These are phyloP conservation scores for Colletotrichum lini DNA, from an alignment of 2,329 filamentous ascomycete species.

Conservation along the genomic window DNA sequence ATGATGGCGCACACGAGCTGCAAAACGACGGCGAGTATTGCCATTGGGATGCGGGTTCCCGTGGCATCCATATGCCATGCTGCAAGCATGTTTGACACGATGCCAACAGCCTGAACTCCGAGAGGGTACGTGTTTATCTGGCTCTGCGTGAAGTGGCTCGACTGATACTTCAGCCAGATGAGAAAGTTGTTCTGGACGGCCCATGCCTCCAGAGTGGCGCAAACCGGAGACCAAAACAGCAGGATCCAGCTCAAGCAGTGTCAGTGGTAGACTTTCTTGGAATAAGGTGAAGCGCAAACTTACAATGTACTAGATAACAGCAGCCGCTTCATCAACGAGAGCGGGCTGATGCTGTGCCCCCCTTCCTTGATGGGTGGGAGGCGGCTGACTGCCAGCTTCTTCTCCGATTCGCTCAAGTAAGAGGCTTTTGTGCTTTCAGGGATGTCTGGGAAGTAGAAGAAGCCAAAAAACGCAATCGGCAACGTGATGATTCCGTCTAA, in stretches of 20 bases:
- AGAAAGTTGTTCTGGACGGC: slow-evolving; percentile 47
- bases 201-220: slow-evolving; percentile 54
- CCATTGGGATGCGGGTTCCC: slow-evolving; percentile 51
- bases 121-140: slow-evolving; percentile 56
- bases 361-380: slow-evolving; percentile 48
- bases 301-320: slow-evolving; percentile 43
- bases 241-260: slow-evolving; percentile 46
- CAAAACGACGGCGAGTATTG: slow-evolving; percentile 49
- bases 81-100: slow-evolving; percentile 50
- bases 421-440: slow-evolving; percentile 57
- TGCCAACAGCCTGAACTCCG: slow-evolving; percentile 54
- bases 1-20: slow-evolving; percentile 53
- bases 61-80: slow-evolving; percentile 56
- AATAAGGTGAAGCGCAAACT: slow-evolving; percentile 44
- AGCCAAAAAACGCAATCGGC: slow-evolving; percentile 66
- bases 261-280: too few species aligned
- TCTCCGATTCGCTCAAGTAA: slow-evolving; percentile 44
- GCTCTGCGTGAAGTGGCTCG: slow-evolving; percentile 46
- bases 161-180: slow-evolving; percentile 49
- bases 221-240: slow-evolving; percentile 52
- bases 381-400: slow-evolving; percentile 57
- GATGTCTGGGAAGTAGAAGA: slow-evolving; percentile 64
- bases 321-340: slow-evolving; percentile 45
- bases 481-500: slow-evolving; percentile 66
- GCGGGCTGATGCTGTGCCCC: slow-evolving; percentile 45